Evolutionary conservation across 2,329 filamentous ascomycete genomes (phyloP).

Genomic region (Cercospora sp.): DNA sequence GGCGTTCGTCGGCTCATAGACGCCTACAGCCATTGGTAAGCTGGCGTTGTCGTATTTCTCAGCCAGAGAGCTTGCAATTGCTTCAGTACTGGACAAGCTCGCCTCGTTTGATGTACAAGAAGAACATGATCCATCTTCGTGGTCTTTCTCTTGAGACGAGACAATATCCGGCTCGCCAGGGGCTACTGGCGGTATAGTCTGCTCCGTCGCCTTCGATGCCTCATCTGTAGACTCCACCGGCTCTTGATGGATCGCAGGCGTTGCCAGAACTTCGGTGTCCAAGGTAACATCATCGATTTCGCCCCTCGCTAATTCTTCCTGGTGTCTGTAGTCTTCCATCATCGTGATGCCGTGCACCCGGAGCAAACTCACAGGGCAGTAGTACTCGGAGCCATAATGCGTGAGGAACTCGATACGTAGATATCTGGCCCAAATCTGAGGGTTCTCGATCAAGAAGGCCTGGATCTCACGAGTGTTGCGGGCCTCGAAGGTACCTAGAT

Average conservation of each 20-base stretch:
- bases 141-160: not conserved
- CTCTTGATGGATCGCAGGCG: constrained; percentile 19
- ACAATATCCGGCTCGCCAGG: not conserved
- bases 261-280: constrained; percentile 23
- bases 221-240: constrained; percentile 20
- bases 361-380: constrained; percentile 87
- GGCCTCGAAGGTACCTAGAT: constrained; percentile 84
- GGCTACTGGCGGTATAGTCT: constrained; percentile 14
- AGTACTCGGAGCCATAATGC: constrained; percentile 95
- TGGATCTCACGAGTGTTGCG: constrained; percentile 92
- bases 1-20: constrained; percentile 20
- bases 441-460: constrained; percentile 89
- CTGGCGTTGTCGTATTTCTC: constrained; percentile 14
- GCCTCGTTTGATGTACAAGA: not conserved
- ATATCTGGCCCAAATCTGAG: constrained; percentile 93
- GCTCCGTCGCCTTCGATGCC: constrained; percentile 12
- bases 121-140: not conserved
- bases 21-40: constrained; percentile 15
- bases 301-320: constrained; percentile 65
- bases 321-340: constrained; percentile 90
- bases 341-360: constrained; percentile 91
- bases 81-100: not conserved
- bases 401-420: constrained; percentile 86
- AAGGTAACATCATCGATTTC: constrained; percentile 56
- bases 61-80: not conserved